A percentile compares a stretch with the other conserved stretches of the same genome.
Conservation (phyloP, 306 rosid genomes). For the Castanospermum australe region DNA sequence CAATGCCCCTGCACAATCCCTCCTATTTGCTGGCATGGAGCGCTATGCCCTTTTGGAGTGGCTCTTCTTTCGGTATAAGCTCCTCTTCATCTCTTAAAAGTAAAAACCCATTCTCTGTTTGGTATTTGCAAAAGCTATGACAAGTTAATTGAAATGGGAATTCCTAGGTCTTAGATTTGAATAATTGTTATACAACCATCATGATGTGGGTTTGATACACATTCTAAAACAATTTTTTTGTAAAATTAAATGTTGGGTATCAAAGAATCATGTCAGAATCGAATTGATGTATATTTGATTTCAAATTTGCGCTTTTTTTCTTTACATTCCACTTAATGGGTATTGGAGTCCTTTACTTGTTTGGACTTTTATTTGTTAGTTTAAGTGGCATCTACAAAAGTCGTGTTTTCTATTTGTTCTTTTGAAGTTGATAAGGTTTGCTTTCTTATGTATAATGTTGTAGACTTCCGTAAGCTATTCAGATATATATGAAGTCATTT, state of each 20-base stretch:
- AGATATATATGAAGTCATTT: too few species aligned
- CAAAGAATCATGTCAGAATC: background rate
- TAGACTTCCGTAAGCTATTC: background rate
- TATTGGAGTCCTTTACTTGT: background rate
- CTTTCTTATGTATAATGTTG: background rate
- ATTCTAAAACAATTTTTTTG: background rate
- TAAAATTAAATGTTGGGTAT: background rate
- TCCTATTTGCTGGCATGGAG: conserved; percentile 95
- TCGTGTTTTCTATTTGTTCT: background rate
- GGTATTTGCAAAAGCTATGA: background rate
- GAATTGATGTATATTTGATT: background rate
- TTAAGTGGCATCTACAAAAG: background rate
- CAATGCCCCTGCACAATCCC: conserved; percentile 91
- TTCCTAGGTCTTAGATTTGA: background rate
- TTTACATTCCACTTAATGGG: background rate
- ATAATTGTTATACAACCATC: background rate
- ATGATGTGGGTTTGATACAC: background rate
- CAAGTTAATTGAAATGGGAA: background rate
- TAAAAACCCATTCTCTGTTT: background rate
- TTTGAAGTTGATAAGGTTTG: background rate
- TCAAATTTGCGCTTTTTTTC: too few species aligned
- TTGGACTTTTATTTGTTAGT: too few species aligned
- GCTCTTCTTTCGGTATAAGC: conserved; percentile 85
- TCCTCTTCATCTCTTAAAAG: background rate
- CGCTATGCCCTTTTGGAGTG: conserved; percentile 94